phyloP scores from a whole-genome alignment of 2,329 filamentous ascomycete species.

The Hansfordia pulvinata region DNA sequence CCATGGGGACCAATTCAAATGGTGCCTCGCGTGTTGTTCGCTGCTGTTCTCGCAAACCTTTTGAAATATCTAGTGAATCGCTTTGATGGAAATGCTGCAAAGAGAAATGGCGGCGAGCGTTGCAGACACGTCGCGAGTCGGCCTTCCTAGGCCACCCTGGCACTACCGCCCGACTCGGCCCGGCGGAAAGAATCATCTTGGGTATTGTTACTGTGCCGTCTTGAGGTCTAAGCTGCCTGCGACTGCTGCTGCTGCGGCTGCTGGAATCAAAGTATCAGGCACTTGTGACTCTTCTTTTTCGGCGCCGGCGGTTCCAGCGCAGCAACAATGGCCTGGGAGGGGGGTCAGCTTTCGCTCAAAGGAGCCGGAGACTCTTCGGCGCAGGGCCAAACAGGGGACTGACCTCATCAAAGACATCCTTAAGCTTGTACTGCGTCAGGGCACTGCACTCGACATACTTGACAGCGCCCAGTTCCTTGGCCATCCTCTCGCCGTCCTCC shows the following conservation, averaged over 20 bases:
- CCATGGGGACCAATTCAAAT: no score
- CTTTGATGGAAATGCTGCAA: conserved; percentile 1
- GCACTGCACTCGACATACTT: conserved; percentile 99
- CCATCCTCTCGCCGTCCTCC: conserved; percentile 92
- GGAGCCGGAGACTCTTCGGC: conserved; percentile 1
- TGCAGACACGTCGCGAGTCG: no score
- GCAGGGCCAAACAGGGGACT: conserved; percentile 13
- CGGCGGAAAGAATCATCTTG: no score
- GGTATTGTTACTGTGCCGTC: no score
- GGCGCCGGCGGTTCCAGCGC: conserved; percentile 77
- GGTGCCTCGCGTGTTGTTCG: not conserved
- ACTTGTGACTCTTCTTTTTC: conserved; percentile 64
- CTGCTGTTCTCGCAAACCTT: conserved; percentile 1
- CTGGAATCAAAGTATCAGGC: conserved; percentile 60
- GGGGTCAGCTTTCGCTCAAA: conserved; percentile 8
- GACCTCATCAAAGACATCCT: conserved; percentile 99
- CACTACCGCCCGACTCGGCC: no score
- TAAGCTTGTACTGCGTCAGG: conserved; percentile 93
- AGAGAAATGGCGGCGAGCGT: no score
- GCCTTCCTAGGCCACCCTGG: no score
- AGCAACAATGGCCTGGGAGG: conserved; percentile 74
- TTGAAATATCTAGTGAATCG: conserved; percentile 1
- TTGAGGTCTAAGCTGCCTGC: no score
- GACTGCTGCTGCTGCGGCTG: no score
- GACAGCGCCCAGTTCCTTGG: conserved; percentile 90